Evolutionary conservation across 495 filamentous ascomycete genomes (phyloP), one percentile per base, ranked within the genome.

Genomic region (Tuber melanosporum): DNA sequence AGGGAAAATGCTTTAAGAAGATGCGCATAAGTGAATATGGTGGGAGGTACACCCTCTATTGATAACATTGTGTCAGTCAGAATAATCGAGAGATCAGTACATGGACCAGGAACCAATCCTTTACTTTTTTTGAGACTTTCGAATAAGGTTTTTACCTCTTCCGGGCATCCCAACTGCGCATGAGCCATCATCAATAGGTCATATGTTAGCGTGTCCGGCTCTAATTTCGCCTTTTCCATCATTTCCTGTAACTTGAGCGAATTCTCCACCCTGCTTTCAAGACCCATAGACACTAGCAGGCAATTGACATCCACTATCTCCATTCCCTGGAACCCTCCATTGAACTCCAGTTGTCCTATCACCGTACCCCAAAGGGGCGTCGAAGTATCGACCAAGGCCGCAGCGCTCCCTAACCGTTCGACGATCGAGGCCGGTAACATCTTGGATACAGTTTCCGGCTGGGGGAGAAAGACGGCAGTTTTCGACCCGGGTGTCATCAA

Each of bases 141-240:
- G 75, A 83, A 83, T 45, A 83, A 57, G 10, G 12, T 49, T 57
- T 80, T 75, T n/a, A 83, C 79, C 76, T 74, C 75, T 49, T 70
- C 36, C 42, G 79, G 42, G 17, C 79, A 71, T 12, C 62, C 41
- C 32, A 76, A 62, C 3, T 71, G 76, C 10, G 82, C 79, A 52
- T 81, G 75, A 43, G 79, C 82, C 44, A 82, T 52, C 79, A 83
- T 82, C 43, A 83, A 71, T 8, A 83, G 45, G 45, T 83, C 82
- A 77, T 82, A 83, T 7, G 79, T 83, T 46, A 82, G 73, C 3
- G 75, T 75, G 71, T 83, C 73, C 26, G 79, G 73, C 32, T 42
- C 26, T 3, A 83, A 62, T 32, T 22, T 42, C 10, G 71, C 77
- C 26, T 70, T 47, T 17, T 74, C 70, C 74, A 83, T 79, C 82